These are phyloP conservation scores for Heritiera littoralis DNA, from an alignment of 345 rosid genomes.

Conservation along the genomic window DNA sequence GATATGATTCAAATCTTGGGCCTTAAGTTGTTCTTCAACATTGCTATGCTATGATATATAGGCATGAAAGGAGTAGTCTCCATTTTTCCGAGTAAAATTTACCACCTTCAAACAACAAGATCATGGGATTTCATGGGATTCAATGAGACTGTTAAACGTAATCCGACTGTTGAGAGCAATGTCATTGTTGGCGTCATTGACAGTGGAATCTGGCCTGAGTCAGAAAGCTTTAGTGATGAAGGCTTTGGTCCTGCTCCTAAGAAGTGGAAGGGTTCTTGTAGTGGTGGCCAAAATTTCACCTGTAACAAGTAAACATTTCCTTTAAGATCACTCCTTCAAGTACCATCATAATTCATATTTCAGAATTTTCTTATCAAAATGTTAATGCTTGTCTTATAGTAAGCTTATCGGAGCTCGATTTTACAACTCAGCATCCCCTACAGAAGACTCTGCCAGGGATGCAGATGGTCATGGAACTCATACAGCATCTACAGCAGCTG, in stretches of 20 bases:
- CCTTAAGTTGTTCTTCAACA: no score
- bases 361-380: not conserved
- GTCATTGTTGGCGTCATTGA: slow-evolving; percentile 43
- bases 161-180: slow-evolving; percentile 32
- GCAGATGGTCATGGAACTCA: slow-evolving; percentile 45
- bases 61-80: slow-evolving; percentile 28
- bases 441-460: slow-evolving; percentile 20
- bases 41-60: not conserved
- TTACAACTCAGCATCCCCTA: slow-evolving; percentile 1
- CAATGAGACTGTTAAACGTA: slow-evolving; percentile 6
- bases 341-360: not conserved
- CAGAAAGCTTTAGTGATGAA: slow-evolving; percentile 42
- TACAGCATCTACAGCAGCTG: slow-evolving; percentile 63
- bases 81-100: slow-evolving; percentile 24
- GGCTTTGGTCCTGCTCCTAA: slow-evolving; percentile 50
- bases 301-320: slow-evolving; percentile 45
- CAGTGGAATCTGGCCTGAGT: slow-evolving; percentile 50
- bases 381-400: slow-evolving; percentile 7
- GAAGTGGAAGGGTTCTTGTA: slow-evolving; percentile 48
- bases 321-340: no score
- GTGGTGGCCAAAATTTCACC: slow-evolving; percentile 43
- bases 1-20: not conserved
- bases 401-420: slow-evolving; percentile 42
- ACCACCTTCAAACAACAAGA: slow-evolving; percentile 34
- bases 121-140: slow-evolving; percentile 40